Conservation (phyloP, 192 early-diverging fungal species). For the Rhizoclosmatium globosum region DNA sequence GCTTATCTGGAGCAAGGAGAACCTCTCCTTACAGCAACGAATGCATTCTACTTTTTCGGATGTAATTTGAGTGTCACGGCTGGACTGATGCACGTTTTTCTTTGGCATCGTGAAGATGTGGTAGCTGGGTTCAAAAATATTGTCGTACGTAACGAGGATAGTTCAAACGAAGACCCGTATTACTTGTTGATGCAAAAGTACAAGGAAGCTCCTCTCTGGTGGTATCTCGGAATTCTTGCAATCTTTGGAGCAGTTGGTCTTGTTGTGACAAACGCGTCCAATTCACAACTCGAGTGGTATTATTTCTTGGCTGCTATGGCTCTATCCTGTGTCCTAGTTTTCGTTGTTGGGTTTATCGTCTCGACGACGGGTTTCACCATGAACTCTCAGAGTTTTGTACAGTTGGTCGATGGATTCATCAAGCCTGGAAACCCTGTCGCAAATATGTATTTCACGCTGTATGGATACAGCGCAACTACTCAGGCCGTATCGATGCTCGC, state of each 20-base stretch:
- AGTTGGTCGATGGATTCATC: slow-evolving; percentile 28
- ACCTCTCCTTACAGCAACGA: background rate
- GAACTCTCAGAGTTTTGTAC: background rate
- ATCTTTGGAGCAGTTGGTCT: background rate
- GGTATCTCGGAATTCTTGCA: background rate
- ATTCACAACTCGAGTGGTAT: slow-evolving; percentile 15
- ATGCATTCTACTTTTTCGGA: background rate
- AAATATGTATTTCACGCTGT: slow-evolving; percentile 76
- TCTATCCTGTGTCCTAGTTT: background rate
- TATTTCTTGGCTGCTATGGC: slow-evolving; percentile 8
- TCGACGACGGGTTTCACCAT: slow-evolving; percentile 7
- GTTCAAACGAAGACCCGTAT: slow-evolving; percentile 11
- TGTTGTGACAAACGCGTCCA: background rate
- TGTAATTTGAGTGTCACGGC: slow-evolving; percentile 15
- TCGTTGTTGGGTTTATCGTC: slow-evolving; percentile 7
- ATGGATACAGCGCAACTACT: slow-evolving; percentile 64
- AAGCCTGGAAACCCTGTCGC: slow-evolving; percentile 67
- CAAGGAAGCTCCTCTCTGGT: slow-evolving; percentile 17
- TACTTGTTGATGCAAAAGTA: slow-evolving; percentile 21
- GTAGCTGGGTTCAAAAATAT: slow-evolving; percentile 21
- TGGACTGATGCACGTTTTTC: background rate
- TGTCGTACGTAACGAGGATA: background rate
- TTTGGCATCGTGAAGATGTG: background rate
- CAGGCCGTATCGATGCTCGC: slow-evolving; percentile 69
- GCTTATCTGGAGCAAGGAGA: background rate